Evolutionary conservation across 73 alveolate genomes (phyloP).

Genomic region (Symbiodinium pilosum): DNA sequence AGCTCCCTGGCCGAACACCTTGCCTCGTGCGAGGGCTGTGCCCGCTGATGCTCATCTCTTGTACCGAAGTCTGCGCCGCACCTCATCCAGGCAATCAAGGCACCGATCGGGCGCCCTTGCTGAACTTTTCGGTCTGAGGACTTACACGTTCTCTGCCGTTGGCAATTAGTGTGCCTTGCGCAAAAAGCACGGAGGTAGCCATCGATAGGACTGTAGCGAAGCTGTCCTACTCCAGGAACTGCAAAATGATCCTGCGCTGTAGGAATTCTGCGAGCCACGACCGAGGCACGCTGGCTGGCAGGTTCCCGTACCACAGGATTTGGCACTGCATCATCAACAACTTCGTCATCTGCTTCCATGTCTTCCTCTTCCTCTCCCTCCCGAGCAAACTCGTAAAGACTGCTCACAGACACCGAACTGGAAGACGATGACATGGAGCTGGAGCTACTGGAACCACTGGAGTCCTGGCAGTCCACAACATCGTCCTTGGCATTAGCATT

Average conservation of each 20-base stretch:
- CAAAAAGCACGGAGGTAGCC: neutral
- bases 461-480: neutral
- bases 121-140: neutral
- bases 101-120: constrained; percentile 16
- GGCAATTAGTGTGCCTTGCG: neutral
- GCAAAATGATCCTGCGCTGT: neutral
- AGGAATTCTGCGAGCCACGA: neutral
- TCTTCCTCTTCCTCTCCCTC: neutral
- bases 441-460: neutral
- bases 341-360: neutral
- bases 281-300: neutral
- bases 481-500: neutral
- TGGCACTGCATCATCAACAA: neutral
- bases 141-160: neutral
- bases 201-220: neutral
- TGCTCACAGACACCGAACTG: neutral
- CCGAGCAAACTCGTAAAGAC: neutral
- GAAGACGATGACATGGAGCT: neutral
- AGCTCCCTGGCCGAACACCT: neutral
- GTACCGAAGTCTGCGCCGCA: neutral
- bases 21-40: neutral
- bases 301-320: neutral
- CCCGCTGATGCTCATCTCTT: neutral
- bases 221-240: neutral
- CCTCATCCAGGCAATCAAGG: neutral